A percentile compares a stretch with the other conserved stretches of the same genome.
These are phyloP conservation scores for Theobroma grandiflorum DNA, from an alignment of 441 rosid species.

Conservation along the genomic window DNA sequence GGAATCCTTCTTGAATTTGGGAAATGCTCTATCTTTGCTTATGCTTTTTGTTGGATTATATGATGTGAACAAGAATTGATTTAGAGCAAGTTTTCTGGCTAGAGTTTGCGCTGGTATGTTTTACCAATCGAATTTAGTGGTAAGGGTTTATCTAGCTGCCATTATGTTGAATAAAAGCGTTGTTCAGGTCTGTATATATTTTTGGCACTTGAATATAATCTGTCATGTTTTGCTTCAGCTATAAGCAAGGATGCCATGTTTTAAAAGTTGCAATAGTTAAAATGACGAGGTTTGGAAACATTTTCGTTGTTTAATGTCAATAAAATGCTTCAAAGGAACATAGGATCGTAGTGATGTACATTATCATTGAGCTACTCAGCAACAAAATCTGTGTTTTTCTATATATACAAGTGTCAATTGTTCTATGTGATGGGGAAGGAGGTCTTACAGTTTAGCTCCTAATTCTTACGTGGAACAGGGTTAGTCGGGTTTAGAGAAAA, in stretches of 20 bases:
- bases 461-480: too few species aligned
- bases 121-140: neutral
- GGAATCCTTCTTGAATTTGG: neutral
- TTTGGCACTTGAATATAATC: neutral
- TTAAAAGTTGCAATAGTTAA: neutral
- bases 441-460: neutral
- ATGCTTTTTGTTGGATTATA: slow-evolving; percentile 13
- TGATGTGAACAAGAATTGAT: neutral
- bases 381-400: neutral
- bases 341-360: neutral
- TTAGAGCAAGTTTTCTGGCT: neutral
- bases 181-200: neutral
- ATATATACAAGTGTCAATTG: neutral
- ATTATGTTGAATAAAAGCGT: neutral
- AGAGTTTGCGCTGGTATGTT: neutral
- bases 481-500: too few species aligned
- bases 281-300: neutral
- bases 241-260: neutral
- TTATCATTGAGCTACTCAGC: neutral
- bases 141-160: neutral
- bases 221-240: neutral
- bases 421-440: neutral
- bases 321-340: neutral
- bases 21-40: neutral
- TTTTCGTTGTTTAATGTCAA: neutral